Base-by-base conservation (phyloP, 1,139 yeast species). In the Blastobotrys aristatus region DNA sequence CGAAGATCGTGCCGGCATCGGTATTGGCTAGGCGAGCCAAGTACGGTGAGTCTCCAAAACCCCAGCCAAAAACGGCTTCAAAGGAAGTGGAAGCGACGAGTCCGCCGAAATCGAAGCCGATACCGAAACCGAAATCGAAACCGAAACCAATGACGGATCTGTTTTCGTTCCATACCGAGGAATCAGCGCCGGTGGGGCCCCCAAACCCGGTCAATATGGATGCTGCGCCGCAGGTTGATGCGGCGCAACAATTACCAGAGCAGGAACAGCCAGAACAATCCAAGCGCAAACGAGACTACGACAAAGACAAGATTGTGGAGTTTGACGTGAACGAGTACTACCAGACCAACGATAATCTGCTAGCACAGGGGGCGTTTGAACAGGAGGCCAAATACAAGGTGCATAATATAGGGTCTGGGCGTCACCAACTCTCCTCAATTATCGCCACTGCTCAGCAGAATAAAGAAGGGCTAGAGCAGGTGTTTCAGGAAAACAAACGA, bases 291-390 rank as follows among this genome's bases (percentile, higher is more conserved):
- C 2, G 18, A 22, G 31, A 17, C n/a, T n/a, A n/a, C 18, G 43
- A 32, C 13, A 6, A 21, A 8, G 26, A 43, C 18, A 49, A 53
- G n/a, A 47, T 61, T 16, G 56, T 60, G 8, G 65, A 62, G 20
- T 64, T 64, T 50, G 55, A 55, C 17, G 58, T 63, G 10, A 64
- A 59, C 44, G 58, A 59, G 11, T 63, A 59, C 43, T 63, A 63
- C 37, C 41, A 53, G 26, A 48, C 53, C 22, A 62, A 63, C 32
- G 52, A 55, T 11, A 50, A 55, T 4, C 30, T 31, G 11, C 36
- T 20, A 4, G 35, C 24, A 16, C 43, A 21, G n/a, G 37, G 41
- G 4, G 14, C 7, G 22, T 21, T 30, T 2, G 20, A 17, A 5
- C 13, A 43, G 18, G 29, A 29, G 11, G 36, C 27, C 13, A 37